Conservation (phyloP, 2,329 filamentous ascomycete genomes). For the Diaporthe sp. region DNA sequence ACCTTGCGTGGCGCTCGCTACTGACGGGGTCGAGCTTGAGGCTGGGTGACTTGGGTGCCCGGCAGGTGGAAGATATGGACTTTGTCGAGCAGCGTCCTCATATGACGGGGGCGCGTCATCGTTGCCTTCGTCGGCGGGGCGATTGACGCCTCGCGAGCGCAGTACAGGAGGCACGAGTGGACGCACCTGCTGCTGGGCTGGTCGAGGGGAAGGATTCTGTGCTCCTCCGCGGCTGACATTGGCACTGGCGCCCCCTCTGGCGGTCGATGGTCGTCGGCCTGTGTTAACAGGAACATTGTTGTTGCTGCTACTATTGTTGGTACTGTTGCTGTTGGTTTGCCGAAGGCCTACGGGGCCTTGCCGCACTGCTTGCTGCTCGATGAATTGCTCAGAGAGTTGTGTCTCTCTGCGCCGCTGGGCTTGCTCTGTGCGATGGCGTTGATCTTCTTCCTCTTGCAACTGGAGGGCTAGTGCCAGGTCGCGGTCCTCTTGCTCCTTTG, state of each 20-base stretch:
- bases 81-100: constrained; percentile 66
- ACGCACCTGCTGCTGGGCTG: constrained; percentile 50
- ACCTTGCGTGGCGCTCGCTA: constrained; percentile 41
- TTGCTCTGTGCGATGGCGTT: constrained; percentile 73
- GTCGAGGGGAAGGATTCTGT: constrained; percentile 12
- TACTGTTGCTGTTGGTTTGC: constrained; percentile 22
- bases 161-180: constrained; percentile 60
- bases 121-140: constrained; percentile 53
- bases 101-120: constrained; percentile 70
- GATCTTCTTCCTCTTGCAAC: constrained; percentile 94
- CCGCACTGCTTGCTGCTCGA: constrained; percentile 69
- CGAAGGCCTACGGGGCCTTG: constrained; percentile 32
- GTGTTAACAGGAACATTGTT: constrained; percentile 33
- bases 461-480: constrained; percentile 91
- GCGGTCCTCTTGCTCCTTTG: constrained; percentile 81
- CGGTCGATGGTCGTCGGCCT: constrained; percentile 42
- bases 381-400: constrained; percentile 76
- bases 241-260: constrained; percentile 25
- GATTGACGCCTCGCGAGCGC: constrained; percentile 48
- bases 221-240: constrained; percentile 31
- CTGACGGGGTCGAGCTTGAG: constrained; percentile 50
- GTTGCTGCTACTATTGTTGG: neutral
- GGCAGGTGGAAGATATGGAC: constrained; percentile 64
- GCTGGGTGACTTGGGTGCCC: constrained; percentile 64
- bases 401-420: constrained; percentile 75